Evolutionary conservation across 1,284 basidiomycete genomes (phyloP), one percentile per base, ranked within the genome.

Genomic region (Malassezia obtusa): DNA sequence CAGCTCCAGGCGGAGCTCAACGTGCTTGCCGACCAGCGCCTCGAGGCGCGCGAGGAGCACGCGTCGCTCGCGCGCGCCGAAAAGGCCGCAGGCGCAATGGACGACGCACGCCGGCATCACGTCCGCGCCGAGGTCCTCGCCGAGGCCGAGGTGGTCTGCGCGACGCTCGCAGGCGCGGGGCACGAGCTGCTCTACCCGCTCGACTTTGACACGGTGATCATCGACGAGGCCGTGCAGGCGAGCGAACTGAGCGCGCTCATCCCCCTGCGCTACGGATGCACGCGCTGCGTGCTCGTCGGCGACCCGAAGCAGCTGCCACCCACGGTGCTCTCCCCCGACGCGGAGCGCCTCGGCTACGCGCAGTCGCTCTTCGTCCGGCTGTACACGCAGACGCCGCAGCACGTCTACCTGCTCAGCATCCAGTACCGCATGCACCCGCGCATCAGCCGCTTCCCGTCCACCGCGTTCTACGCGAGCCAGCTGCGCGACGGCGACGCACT

Each of bases 391-490:
- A 78, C 80, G 28, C 83, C 84, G 3, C 81, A 86, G 11, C 82
- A 85, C 24, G 87, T 94, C 43, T 87, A 98, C 75, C 79, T 99
- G 4, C 78, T 99, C 57, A 90, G 87, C 63, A 98, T 98, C 43
- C 94, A 98, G 77, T 99, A 99, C 73, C 92, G 94, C 71, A 99
- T 99, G 94, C 91, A 99, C 74, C 92, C 94, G 1, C 83, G 87
- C 55, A 98, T 99, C 71, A 92, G 89, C 61, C 78, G 78, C 45
- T 81, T 98, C 26, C 94, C 94, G 0, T 95, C 90, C 59, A 80
- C 79, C 48, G 77, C 91, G 1, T 99, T 99, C 77, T 99, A 99
- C 74, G 77, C 84, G 48, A 82, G 83, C 4, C 80, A 82, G 43
- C 78, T 99, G 17, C 77, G 81, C 43, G 89, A 99, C 71, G 94